These are phyloP conservation scores for Trypanosoma boissoni DNA, from an alignment of 208 protist species.

Conservation along the genomic window DNA sequence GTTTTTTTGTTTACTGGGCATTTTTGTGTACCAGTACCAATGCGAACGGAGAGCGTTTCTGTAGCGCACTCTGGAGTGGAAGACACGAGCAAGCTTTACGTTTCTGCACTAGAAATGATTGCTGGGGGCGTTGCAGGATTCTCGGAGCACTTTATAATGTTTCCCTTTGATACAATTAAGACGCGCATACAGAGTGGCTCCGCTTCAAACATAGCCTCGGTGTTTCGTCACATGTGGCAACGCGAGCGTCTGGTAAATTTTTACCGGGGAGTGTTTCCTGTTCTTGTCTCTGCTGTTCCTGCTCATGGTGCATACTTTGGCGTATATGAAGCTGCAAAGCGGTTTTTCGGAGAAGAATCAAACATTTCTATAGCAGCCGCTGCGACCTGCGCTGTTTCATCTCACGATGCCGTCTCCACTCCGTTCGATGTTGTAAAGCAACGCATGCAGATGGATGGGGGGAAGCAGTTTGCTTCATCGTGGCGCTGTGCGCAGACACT, in stretches of 20 bases:
- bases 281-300: constrained; percentile 84
- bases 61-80: not conserved
- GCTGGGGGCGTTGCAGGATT: constrained; percentile 87
- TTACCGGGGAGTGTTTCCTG: constrained; percentile 79
- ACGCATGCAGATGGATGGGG: constrained; percentile 88
- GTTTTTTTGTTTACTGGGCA: not conserved
- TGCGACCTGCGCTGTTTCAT: constrained; percentile 65
- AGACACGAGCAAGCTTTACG: constrained; percentile 21
- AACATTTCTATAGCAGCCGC: constrained; percentile 43
- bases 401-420: constrained; percentile 90
- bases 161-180: constrained; percentile 94
- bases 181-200: constrained; percentile 76
- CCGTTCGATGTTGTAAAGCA: constrained; percentile 96
- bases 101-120: constrained; percentile 50
- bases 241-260: constrained; percentile 65
- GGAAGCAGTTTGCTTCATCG: constrained; percentile 45
- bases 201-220: constrained; percentile 26
- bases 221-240: constrained; percentile 33
- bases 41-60: not conserved
- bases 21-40: not conserved
- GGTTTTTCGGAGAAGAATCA: constrained; percentile 47
- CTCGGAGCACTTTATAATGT: constrained; percentile 92
- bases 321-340: constrained; percentile 88
- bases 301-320: constrained; percentile 92
- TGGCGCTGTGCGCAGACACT: constrained; percentile 47